Conservation (phyloP, 352 stramenopile species). For the Phytophthora quininea region DNA sequence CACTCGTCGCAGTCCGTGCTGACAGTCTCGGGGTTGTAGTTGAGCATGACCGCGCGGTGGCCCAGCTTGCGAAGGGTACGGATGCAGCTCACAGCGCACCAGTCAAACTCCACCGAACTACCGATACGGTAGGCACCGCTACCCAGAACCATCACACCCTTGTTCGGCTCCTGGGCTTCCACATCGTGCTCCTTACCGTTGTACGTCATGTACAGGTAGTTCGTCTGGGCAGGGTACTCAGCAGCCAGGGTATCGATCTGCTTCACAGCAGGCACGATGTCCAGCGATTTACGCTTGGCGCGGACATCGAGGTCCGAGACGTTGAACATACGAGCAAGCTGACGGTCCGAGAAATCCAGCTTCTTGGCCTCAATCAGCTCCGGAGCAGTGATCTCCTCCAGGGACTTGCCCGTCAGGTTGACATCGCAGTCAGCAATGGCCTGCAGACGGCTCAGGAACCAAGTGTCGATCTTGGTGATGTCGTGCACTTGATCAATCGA, state of each 20-base stretch:
- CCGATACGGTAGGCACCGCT: constrained; percentile 96
- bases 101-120: constrained; percentile 98
- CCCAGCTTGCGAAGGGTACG: constrained; percentile 91
- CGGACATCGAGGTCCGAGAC: constrained; percentile 88
- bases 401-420: constrained; percentile 78
- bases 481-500: constrained; percentile 96
- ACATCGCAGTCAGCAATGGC: constrained; percentile 80
- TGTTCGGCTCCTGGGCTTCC: constrained; percentile 60
- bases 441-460: constrained; percentile 98
- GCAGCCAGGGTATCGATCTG: constrained; percentile 98
- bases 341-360: constrained; percentile 91
- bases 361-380: constrained; percentile 86
- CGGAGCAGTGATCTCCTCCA: constrained; percentile 48
- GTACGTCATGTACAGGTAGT: constrained; percentile 99
- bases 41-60: constrained; percentile 87
- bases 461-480: constrained; percentile 99
- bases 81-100: constrained; percentile 96
- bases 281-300: constrained; percentile 75
- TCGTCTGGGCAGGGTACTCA: constrained; percentile 96
- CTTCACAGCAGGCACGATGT: constrained; percentile 91
- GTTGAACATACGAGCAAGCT: constrained; percentile 85
- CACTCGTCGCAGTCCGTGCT: constrained; percentile 98
- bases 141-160: constrained; percentile 95
- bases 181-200: constrained; percentile 85
- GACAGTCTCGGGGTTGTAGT: constrained; percentile 98